Evolutionary conservation across 2,329 filamentous ascomycete species (phyloP).

Genomic region (Alternaria alternata): DNA sequence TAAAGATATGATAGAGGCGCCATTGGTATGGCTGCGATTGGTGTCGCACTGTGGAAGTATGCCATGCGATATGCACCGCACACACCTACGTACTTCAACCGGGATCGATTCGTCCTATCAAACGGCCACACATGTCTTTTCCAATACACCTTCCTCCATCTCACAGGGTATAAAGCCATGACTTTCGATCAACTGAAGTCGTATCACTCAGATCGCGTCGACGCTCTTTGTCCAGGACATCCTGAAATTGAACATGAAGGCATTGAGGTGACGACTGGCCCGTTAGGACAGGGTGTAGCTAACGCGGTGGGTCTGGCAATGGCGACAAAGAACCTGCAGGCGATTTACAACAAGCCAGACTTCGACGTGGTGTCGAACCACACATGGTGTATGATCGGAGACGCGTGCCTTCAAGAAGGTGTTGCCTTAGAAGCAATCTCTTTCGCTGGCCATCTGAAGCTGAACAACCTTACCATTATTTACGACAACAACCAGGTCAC

Average conservation of each 20-base stretch:
- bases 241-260: slow-evolving; percentile 67
- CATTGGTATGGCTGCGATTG: slow-evolving; percentile 70
- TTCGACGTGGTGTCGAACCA: slow-evolving; percentile 60
- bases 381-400: slow-evolving; percentile 65
- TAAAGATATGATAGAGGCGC: slow-evolving; percentile 6
- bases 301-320: slow-evolving; percentile 63
- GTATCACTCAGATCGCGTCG: slow-evolving; percentile 58
- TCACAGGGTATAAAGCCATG: slow-evolving; percentile 63
- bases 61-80: slow-evolving; percentile 67
- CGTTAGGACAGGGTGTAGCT: slow-evolving; percentile 66
- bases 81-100: slow-evolving; percentile 66
- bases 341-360: slow-evolving; percentile 64
- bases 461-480: slow-evolving; percentile 66
- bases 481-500: slow-evolving; percentile 70
- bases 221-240: slow-evolving; percentile 62
- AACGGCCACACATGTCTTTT: slow-evolving; percentile 66
- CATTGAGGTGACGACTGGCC: slow-evolving; percentile 67
- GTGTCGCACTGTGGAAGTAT: slow-evolving; percentile 69
- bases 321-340: slow-evolving; percentile 66
- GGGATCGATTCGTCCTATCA: slow-evolving; percentile 69
- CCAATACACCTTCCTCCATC: slow-evolving; percentile 62
- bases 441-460: slow-evolving; percentile 63
- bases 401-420: slow-evolving; percentile 66
- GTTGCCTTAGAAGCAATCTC: slow-evolving; percentile 65
- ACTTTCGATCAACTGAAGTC: slow-evolving; percentile 65